Base-by-base conservation (phyloP, 2,329 filamentous ascomycete species). In the Fonsecaea pedrosoi region DNA sequence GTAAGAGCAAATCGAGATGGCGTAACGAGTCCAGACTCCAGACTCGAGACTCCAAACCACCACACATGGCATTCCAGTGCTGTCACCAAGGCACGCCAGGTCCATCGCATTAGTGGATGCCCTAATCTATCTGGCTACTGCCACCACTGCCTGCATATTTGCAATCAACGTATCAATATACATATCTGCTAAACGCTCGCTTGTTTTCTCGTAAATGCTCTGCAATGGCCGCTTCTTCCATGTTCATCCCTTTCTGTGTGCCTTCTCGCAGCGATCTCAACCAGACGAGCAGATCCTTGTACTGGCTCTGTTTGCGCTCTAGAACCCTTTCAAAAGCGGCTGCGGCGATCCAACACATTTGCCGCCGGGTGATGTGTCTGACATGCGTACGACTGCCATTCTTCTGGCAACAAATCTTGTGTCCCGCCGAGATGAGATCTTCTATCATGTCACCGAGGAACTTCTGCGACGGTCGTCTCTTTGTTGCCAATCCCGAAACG, bases 291-390 rank as follows among this genome's bases (percentile, higher is more conserved):
- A 94, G 84, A 35, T 79, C 78, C 4, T 74, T 74, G 77, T 92
- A 92, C 62, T 83, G 85, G 38, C 89, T 89, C 82, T 96, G 93
- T 76, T 90, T 92, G 72, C 83, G 85, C 56, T 78, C 76, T 73
- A 97, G 82, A 34, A 95, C 88, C 60, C 83, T 80, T 54, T 82
- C 77, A 73, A 96, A 96, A 4, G 92, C 92, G 34, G 82, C 82
- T 60, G 88, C 87, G 0, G 88, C 89, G 66, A 94, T 81, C 82
- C 88, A 89, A 63, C 82, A 78, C 38, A 86, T 81, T 73, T 94
- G 90, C 13, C 77, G 76, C 70, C 84, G 86, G 60, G 83, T 85
- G 35, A 94, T 81, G 12, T 56, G 60, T 37, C 42, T 21, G 61
- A 58, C 42, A 4, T 81, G 80, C 73, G 89, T 92, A 13, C 81